Conservation (phyloP, 257 asterid genomes). For the Leptodermis oblonga region DNA sequence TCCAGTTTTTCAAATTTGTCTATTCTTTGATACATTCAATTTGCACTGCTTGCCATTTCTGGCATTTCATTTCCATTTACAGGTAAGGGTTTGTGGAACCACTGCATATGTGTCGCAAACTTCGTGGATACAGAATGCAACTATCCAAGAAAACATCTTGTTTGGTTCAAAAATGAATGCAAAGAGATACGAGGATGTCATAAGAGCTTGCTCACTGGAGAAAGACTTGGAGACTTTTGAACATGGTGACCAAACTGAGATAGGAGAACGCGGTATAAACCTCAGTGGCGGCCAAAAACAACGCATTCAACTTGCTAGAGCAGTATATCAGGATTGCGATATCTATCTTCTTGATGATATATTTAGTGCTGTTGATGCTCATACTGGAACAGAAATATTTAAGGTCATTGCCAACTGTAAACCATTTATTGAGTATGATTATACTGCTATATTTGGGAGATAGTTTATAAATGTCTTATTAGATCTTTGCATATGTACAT, state of each 20-base stretch:
- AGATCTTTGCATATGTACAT: too few species aligned
- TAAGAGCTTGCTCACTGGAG: constrained; percentile 54
- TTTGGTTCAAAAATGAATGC: constrained; percentile 59
- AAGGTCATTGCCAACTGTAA: constrained; percentile 41
- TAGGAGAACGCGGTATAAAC: constrained; percentile 75
- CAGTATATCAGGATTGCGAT: constrained; percentile 70
- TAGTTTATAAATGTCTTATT: neutral
- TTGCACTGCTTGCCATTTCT: neutral
- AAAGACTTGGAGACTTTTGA: constrained; percentile 65
- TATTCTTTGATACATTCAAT: neutral
- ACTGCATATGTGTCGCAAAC: constrained; percentile 75
- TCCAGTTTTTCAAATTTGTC: neutral
- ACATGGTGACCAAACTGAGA: constrained; percentile 65
- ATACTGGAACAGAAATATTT: constrained; percentile 73
- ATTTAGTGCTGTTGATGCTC: constrained; percentile 96
- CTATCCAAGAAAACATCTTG: constrained; percentile 62
- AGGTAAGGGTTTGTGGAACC: constrained; percentile 68
- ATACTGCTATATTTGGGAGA: neutral
- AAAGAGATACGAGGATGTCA: constrained; percentile 43
- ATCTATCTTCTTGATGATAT: constrained; percentile 66
- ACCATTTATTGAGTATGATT: neutral
- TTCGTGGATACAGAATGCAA: constrained; percentile 72
- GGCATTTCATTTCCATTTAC: constrained; percentile 2
- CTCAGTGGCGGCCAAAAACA: constrained; percentile 89
- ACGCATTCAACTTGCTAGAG: constrained; percentile 75